A percentile compares a stretch with the other conserved stretches of the same genome.
Conservation (phyloP, 2,329 filamentous ascomycete genomes). For the Venturiaceae sp. region DNA sequence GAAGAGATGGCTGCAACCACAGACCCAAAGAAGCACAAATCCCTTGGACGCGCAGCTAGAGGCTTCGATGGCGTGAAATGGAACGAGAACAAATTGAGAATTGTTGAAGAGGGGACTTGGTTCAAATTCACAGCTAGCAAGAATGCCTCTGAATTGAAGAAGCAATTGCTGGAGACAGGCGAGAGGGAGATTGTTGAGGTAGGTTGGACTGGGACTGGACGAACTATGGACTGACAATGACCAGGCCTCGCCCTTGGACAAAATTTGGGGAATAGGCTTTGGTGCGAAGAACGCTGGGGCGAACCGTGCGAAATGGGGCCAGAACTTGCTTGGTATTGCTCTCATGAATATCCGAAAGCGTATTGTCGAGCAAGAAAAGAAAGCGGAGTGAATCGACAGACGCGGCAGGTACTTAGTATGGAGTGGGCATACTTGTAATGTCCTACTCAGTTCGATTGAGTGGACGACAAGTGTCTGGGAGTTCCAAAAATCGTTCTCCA, state of each 20-base stretch:
- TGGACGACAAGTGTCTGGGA: too few relatives aligned
- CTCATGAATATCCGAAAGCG: slow-evolving; percentile 6
- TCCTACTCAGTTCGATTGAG: too few relatives aligned
- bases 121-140: slow-evolving; percentile 6
- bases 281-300: neutral
- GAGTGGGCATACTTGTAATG: too few relatives aligned
- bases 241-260: slow-evolving; percentile 6
- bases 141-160: neutral
- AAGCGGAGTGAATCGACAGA: neutral
- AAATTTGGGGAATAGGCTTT: slow-evolving; percentile 8
- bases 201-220: neutral
- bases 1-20: slow-evolving; percentile 10
- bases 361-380: slow-evolving; percentile 1
- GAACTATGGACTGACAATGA: neutral
- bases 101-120: slow-evolving; percentile 4
- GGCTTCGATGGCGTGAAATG: slow-evolving; percentile 20
- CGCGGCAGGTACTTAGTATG: too few relatives aligned
- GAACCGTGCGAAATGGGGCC: slow-evolving; percentile 2
- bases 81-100: slow-evolving; percentile 9
- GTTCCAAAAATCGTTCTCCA: too few relatives aligned
- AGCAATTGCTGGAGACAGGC: slow-evolving; percentile 1
- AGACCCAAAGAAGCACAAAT: slow-evolving; percentile 20
- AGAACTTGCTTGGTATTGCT: slow-evolving; percentile 6
- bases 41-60: slow-evolving; percentile 16
- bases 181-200: slow-evolving; percentile 8